Evolutionary conservation across 2,329 filamentous ascomycete genomes (phyloP).

Genomic region (Onygenales sp.): DNA sequence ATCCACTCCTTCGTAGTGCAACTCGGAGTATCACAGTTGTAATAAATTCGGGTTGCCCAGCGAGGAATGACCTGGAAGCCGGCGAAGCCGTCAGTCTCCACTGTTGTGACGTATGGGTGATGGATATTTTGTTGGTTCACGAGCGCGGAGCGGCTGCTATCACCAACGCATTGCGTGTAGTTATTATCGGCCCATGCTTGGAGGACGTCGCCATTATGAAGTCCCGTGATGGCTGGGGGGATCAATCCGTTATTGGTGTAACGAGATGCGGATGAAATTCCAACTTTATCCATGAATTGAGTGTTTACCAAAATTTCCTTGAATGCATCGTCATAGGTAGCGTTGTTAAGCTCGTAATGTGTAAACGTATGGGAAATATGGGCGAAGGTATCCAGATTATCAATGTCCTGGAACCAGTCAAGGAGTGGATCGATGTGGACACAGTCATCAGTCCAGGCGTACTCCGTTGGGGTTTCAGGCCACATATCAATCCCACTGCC

Average conservation of each 20-base stretch:
- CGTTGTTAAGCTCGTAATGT: slow-evolving; percentile 50
- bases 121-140: slow-evolving; percentile 44
- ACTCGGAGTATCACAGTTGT: slow-evolving; percentile 50
- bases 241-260: slow-evolving; percentile 50
- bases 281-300: slow-evolving; percentile 47
- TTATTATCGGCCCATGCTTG: slow-evolving; percentile 51
- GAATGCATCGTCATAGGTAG: slow-evolving; percentile 47
- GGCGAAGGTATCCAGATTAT: slow-evolving; percentile 45
- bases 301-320: slow-evolving; percentile 54
- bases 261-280: slow-evolving; percentile 36
- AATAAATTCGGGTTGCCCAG: slow-evolving; percentile 55
- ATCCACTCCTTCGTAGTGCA: slow-evolving; percentile 55
- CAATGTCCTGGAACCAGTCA: slow-evolving; percentile 44
- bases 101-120: slow-evolving; percentile 47
- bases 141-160: slow-evolving; percentile 50
- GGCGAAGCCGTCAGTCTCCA: slow-evolving; percentile 43
- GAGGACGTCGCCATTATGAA: slow-evolving; percentile 56
- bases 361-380: slow-evolving; percentile 56
- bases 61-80: slow-evolving; percentile 50
- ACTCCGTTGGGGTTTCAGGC: slow-evolving; percentile 36
- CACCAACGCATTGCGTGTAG: slow-evolving; percentile 52
- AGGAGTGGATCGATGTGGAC: slow-evolving; percentile 41
- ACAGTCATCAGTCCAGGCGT: slow-evolving; percentile 43
- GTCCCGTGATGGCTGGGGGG: slow-evolving; percentile 53
- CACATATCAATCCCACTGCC: slow-evolving; percentile 43